Evolutionary conservation across 2,329 filamentous ascomycete species (phyloP), one percentile per base, ranked within the genome.

Genomic region (Colletotrichum tofieldiae): DNA sequence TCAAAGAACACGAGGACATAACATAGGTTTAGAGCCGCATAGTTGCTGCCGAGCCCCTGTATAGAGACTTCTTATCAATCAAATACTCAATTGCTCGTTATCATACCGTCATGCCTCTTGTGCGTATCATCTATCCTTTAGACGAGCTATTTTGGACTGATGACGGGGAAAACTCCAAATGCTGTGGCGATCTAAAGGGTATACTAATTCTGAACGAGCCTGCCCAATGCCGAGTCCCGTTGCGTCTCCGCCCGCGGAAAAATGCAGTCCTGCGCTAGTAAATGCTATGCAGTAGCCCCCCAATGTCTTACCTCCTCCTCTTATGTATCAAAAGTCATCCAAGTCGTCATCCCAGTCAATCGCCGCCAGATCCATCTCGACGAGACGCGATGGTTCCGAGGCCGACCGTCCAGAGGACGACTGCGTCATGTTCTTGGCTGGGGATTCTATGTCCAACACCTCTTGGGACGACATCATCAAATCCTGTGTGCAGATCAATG

Each of bases 391-490:
- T 16, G 66, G 52, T 5, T 69, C 37, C 9, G 29, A 32, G 16
- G 11, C 26, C n/a, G n/a, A 35, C 9, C 12, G 59, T n/a, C 39
- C 65, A 6, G 65, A 72, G 16, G 65, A 72, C 20, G 45, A 55
- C 35, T 65, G 43, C 6, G 23, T 54, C 47, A 55, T 49, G 18
- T 47, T 18, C 23, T 72, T 71, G 8, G 77, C 66, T 1, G 78
- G 71, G 37, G 79, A 76, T 54, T 82, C 81, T 47, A 87, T 78
- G 26, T 87, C 85, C 49, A 78, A 77, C n/a, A 86, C 68, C 54
- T 87, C 86, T 71, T 87, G 84, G 4, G 86, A 84, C 1, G 86
- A 87, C 11, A 87, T 76, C 1, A 82, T 71, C 1, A 87, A 67
- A 73, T 88, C 86, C 71, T 87, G 86, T 0, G 85, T 86, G 1